A percentile compares a stretch with the other conserved stretches of the same genome.
Evolutionary conservation across 208 protist genomes (phyloP).

Genomic region (Acanthamoeba royreba): DNA sequence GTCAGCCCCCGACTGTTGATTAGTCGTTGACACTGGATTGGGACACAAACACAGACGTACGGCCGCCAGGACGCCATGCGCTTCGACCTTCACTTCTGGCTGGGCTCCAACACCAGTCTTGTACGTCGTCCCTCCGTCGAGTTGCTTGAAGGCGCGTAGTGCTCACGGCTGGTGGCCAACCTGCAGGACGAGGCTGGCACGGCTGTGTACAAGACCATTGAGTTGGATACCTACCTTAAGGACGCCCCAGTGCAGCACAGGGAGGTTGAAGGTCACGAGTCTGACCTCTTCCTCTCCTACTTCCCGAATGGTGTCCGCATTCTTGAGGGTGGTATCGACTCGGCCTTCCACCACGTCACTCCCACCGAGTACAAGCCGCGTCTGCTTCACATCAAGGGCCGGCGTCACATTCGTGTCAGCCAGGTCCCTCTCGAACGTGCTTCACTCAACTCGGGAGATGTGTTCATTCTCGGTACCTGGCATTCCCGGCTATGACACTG

Average conservation of each 20-base stretch:
- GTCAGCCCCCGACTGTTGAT: not conserved
- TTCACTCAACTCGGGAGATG: slow-evolving; percentile 24
- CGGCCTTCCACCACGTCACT: slow-evolving; percentile 79
- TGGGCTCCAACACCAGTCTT: slow-evolving; percentile 11
- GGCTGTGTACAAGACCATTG: slow-evolving; percentile 70
- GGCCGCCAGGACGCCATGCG: not conserved
- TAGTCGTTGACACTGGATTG: not conserved
- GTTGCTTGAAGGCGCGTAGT: not conserved
- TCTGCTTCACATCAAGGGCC: slow-evolving; percentile 71
- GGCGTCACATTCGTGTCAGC: not conserved
- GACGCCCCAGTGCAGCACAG: slow-evolving; percentile 78
- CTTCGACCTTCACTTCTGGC: slow-evolving; percentile 47
- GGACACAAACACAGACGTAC: slow-evolving; percentile 28
- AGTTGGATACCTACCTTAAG: slow-evolving; percentile 79
- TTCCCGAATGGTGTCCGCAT: slow-evolving; percentile 55
- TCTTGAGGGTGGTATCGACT: slow-evolving; percentile 76
- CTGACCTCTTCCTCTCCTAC: slow-evolving; percentile 40
- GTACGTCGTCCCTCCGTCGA: not conserved
- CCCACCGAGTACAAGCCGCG: slow-evolving; percentile 62
- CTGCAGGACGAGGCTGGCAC: slow-evolving; percentile 42
- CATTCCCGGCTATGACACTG: not conserved
- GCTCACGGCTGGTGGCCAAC: too few species aligned
- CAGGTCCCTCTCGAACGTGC: not conserved
- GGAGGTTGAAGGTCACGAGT: slow-evolving; percentile 75
- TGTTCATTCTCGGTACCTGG: not conserved